A percentile compares a stretch with the other conserved stretches of the same genome.
Evolutionary conservation across 164 flowering plant species (phyloP).

Genomic region (Tinospora cordifolia): DNA sequence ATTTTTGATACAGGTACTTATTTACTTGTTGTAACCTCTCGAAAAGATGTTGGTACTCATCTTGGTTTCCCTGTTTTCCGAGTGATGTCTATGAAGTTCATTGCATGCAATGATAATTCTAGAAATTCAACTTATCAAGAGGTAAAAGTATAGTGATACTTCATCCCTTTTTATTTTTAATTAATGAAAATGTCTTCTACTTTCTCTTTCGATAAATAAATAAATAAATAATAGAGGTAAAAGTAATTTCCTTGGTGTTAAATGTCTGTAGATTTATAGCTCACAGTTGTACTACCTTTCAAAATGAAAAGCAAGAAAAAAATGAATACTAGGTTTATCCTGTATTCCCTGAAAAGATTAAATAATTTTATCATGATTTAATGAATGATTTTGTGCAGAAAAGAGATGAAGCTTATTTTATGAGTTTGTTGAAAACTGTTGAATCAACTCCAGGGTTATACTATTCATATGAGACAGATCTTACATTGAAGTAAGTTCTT

Average conservation of each 20-base stretch:
- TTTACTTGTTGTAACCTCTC: conserved; percentile 70
- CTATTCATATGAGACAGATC: conserved; percentile 83
- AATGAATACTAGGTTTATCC: neutral
- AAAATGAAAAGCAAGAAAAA: neutral
- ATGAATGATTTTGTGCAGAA: conserved; percentile 42
- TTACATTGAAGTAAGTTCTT: conserved; percentile 55
- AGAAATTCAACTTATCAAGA: conserved; percentile 57
- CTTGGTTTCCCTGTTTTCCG: conserved; percentile 71
- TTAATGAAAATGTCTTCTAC: too few species aligned
- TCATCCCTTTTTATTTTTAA: too few species aligned
- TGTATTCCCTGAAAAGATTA: neutral
- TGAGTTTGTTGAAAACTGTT: conserved; percentile 64
- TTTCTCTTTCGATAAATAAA: too few species aligned
- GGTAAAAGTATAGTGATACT: conserved; percentile 56
- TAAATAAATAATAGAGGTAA: too few species aligned
- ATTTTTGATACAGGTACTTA: conserved; percentile 48
- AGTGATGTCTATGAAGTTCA: conserved; percentile 68
- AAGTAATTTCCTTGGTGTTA: conserved; percentile 14
- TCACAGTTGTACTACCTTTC: neutral
- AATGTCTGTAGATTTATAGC: neutral
- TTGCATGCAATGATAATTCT: conserved; percentile 66
- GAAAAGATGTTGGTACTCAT: conserved; percentile 68
- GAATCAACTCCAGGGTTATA: conserved; percentile 92
- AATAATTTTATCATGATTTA: neutral
- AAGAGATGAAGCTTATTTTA: conserved; percentile 86